Percentiles rank a stretch among this genome's conserved stretches.
These are phyloP conservation scores for Pestalotiopsis sp. DNA, from an alignment of 2,329 filamentous ascomycete genomes.

Conservation along the genomic window DNA sequence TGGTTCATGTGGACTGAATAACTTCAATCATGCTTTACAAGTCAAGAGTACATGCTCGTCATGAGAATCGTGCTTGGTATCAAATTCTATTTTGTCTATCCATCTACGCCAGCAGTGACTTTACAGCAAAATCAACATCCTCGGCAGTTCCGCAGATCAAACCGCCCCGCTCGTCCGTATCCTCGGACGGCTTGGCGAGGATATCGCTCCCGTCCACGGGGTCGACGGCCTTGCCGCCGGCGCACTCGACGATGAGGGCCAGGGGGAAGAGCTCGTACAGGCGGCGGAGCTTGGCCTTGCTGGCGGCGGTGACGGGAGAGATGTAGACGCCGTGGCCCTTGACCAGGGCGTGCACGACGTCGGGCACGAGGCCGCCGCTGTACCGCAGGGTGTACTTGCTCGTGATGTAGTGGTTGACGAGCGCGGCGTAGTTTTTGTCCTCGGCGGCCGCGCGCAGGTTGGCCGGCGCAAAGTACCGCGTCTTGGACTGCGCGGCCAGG, in stretches of 20 bases:
- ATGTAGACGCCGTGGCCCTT: slow-evolving; percentile 67
- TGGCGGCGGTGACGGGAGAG: slow-evolving; percentile 55
- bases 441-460: slow-evolving; percentile 62
- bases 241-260: slow-evolving; percentile 63
- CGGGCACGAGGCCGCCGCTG: slow-evolving; percentile 63
- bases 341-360: slow-evolving; percentile 60
- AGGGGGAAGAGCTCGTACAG: slow-evolving; percentile 64
- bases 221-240: slow-evolving; percentile 59
- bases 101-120: not conserved
- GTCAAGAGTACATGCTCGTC: not conserved
- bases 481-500: slow-evolving; percentile 44
- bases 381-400: slow-evolving; percentile 63
- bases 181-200: slow-evolving; percentile 38
- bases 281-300: slow-evolving; percentile 59
- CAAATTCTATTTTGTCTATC: not conserved
- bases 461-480: slow-evolving; percentile 64
- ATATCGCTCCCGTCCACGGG: slow-evolving; percentile 44
- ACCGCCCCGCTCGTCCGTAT: slow-evolving; percentile 53
- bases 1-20: too few species aligned
- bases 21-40: too few species aligned
- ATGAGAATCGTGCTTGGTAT: not conserved
- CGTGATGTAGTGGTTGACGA: slow-evolving; percentile 53
- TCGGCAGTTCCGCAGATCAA: slow-evolving; percentile 52
- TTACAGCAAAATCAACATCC: slow-evolving; percentile 46
- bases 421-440: slow-evolving; percentile 47